A percentile compares a stretch with the other conserved stretches of the same genome.
phyloP scores from a whole-genome alignment of 23 red algal genomes.

The Agarophyton chilense region DNA sequence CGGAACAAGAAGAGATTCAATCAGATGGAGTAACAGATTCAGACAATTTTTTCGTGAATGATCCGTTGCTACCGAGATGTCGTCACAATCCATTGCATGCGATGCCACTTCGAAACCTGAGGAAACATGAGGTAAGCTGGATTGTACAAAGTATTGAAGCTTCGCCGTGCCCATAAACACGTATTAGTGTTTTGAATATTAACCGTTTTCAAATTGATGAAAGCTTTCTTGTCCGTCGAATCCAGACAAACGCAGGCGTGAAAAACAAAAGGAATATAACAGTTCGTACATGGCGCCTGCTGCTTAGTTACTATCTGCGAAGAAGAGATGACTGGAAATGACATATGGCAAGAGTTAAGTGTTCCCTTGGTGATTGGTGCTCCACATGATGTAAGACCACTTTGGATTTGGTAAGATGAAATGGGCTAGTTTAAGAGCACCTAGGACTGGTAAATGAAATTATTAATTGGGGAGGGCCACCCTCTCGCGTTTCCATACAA shows the following conservation, averaged over 20 bases:
- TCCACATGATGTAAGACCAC: neutral
- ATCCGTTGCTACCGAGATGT: constrained; percentile 29
- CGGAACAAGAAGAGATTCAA: neutral
- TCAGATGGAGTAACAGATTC: neutral
- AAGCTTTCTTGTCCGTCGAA: constrained; percentile 27
- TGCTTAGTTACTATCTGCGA: neutral
- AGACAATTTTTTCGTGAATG: neutral
- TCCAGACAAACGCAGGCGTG: constrained; percentile 8
- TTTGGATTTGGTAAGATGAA: neutral
- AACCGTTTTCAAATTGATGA: neutral
- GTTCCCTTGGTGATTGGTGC: neutral
- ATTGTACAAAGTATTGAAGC: neutral
- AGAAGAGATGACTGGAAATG: neutral
- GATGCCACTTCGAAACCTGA: constrained; percentile 31
- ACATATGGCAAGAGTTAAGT: neutral
- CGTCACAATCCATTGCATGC: constrained; percentile 30
- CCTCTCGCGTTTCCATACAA: neutral
- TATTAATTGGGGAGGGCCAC: neutral
- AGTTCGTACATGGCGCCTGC: constrained; percentile 3
- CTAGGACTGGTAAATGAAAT: constrained; percentile 1
- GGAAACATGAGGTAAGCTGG: constrained; percentile 33
- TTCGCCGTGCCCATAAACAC: no score
- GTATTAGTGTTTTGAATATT: no score
- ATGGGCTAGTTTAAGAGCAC: neutral
- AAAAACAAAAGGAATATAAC: neutral